Evolutionary conservation across 139 green algal genomes (phyloP).

Genomic region (Coccomyxa sp.): DNA sequence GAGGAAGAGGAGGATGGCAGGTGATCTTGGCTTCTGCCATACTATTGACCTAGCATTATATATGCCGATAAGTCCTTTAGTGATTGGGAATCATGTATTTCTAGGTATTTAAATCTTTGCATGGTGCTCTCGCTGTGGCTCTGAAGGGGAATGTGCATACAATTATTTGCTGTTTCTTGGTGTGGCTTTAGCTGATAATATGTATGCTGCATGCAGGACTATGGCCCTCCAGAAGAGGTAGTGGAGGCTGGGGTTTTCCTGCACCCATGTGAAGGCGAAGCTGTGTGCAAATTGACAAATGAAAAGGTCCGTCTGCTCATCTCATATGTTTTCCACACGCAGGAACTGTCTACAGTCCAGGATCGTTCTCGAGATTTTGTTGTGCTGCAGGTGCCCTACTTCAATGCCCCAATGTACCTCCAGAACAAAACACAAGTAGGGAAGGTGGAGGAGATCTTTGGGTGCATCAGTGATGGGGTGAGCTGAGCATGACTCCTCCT

Average conservation of each 20-base stretch:
- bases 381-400: slow-evolving; percentile 87
- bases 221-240: slow-evolving; percentile 51
- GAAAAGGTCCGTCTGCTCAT: slow-evolving; percentile 60
- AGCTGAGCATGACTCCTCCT: slow-evolving; percentile 15
- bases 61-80: background rate
- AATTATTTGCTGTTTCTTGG: background rate
- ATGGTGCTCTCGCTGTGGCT: no score
- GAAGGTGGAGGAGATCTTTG: slow-evolving; percentile 99
- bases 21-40: background rate
- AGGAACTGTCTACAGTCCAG: background rate
- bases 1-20: background rate
- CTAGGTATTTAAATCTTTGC: background rate
- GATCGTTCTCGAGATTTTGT: background rate
- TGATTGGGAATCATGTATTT: background rate
- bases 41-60: background rate
- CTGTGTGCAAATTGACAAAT: slow-evolving; percentile 93
- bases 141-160: background rate
- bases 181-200: no score
- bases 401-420: slow-evolving; percentile 97
- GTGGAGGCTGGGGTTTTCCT: slow-evolving; percentile 85
- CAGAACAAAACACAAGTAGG: slow-evolving; percentile 96
- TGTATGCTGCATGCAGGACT: slow-evolving; percentile 7
- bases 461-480: slow-evolving; percentile 84
- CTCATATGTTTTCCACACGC: no score
- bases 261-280: slow-evolving; percentile 97